Evolutionary conservation across 164 flowering plant genomes (phyloP).

Genomic region (Hamamelis virginiana): DNA sequence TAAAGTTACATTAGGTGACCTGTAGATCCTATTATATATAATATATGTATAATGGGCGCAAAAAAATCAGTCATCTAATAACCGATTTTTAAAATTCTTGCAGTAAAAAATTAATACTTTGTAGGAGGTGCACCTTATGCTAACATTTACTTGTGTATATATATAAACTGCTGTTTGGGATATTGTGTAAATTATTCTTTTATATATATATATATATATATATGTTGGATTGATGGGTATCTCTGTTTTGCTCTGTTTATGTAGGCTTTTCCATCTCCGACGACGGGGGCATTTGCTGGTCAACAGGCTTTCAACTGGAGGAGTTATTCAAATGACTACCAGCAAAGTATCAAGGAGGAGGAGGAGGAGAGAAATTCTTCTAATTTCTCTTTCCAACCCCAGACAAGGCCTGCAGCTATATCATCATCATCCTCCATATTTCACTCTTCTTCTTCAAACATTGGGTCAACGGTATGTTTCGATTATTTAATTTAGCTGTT

Average conservation of each 20-base stretch:
- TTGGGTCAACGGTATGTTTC: conserved; percentile 35
- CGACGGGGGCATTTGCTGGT: conserved; percentile 50
- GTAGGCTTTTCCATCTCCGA: conserved; percentile 74
- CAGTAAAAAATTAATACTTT: too few relatives aligned
- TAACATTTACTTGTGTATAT: too few relatives aligned
- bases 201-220: too few relatives aligned
- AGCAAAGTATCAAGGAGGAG: conserved; percentile 28
- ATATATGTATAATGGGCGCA: too few relatives aligned
- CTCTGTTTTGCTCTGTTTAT: conserved; percentile 1
- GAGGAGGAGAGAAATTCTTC: conserved; percentile 39
- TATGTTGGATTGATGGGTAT: conserved; percentile 8
- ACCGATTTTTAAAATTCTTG: too few relatives aligned
- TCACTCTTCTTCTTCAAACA: conserved; percentile 42
- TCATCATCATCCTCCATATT: conserved; percentile 25
- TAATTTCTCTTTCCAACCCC: conserved; percentile 65
- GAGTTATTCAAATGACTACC: conserved; percentile 17
- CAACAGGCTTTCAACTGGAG: conserved; percentile 46
- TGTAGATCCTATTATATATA: too few relatives aligned
- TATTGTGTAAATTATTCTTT: conserved; percentile 2
- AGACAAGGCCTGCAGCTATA: conserved; percentile 28
- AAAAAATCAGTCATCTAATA: too few relatives aligned
- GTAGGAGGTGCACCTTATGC: too few relatives aligned
- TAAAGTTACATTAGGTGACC: too few relatives aligned
- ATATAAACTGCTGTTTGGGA: background rate
- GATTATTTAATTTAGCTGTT: background rate